Conservation (phyloP, 2,329 filamentous ascomycete species). For the Aspergillus tanneri region DNA sequence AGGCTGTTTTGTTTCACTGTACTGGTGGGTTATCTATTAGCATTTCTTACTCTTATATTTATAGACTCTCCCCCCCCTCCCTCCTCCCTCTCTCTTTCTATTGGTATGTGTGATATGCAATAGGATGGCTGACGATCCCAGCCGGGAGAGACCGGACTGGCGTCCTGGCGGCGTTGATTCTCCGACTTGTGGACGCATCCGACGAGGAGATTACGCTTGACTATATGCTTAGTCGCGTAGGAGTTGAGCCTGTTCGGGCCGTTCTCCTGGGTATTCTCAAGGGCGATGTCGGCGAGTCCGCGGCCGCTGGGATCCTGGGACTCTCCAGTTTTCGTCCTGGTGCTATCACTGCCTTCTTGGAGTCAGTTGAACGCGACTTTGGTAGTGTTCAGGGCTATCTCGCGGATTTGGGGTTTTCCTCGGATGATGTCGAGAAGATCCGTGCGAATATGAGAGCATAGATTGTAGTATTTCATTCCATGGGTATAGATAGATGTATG, state of each 20-base stretch:
- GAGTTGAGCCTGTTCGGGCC: conserved; percentile 25
- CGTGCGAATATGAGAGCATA: conserved; percentile 18
- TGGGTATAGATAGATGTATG: no score
- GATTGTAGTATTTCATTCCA: no score
- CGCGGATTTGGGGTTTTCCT: conserved; percentile 22
- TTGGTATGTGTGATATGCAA: no score
- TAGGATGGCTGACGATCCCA: conserved; percentile 37
- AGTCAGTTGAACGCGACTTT: conserved; percentile 21
- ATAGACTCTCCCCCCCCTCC: neutral
- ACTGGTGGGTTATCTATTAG: conserved; percentile 23
- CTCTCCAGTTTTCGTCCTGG: conserved; percentile 25
- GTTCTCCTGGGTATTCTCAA: conserved; percentile 21
- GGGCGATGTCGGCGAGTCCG: conserved; percentile 18
- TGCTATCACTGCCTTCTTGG: conserved; percentile 28
- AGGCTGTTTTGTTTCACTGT: conserved; percentile 67
- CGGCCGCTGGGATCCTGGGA: conserved; percentile 25
- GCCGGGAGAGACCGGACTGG: conserved; percentile 80
- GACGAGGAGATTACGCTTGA: conserved; percentile 61
- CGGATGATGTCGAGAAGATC: conserved; percentile 22
- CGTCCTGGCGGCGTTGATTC: conserved; percentile 66
- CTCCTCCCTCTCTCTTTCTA: neutral
- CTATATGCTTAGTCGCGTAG: conserved; percentile 51
- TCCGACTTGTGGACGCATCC: conserved; percentile 61
- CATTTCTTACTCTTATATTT: no score
- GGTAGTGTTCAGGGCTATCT: conserved; percentile 25